Percentiles rank a stretch among this genome's conserved stretches.
Conservation (phyloP, 331 rosid species). For the Telfairia occidentalis region DNA sequence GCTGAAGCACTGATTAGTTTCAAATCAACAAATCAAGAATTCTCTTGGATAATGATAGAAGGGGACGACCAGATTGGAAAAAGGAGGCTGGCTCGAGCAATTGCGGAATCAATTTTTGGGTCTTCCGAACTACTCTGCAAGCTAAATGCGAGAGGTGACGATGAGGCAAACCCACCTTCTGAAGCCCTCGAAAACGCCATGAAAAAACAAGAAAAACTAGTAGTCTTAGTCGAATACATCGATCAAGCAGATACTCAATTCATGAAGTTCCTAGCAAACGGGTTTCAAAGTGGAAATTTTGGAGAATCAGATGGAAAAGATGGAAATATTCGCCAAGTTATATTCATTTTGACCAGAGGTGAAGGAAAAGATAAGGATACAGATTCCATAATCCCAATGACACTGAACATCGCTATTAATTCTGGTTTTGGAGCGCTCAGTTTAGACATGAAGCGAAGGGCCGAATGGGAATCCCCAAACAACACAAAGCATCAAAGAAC, state of each 20-base stretch:
- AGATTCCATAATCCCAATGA: constrained; percentile 32
- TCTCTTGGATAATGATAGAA: constrained; percentile 51
- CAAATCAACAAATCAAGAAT: constrained; percentile 24
- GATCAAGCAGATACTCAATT: constrained; percentile 55
- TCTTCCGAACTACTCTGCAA: constrained; percentile 41
- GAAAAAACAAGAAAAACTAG: constrained; percentile 42
- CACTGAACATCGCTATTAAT: constrained; percentile 30
- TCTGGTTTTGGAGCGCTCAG: constrained; percentile 27
- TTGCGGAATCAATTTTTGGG: constrained; percentile 65
- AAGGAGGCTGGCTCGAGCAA: constrained; percentile 51
- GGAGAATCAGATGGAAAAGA: constrained; percentile 27
- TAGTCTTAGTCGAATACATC: constrained; percentile 52
- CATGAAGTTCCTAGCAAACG: constrained; percentile 47
- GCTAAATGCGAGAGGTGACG: constrained; percentile 37
- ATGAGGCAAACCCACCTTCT: constrained; percentile 16
- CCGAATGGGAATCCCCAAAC: constrained; percentile 47
- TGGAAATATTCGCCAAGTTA: constrained; percentile 26
- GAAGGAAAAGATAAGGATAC: constrained; percentile 22
- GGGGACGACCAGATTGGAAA: constrained; percentile 72
- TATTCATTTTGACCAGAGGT: constrained; percentile 48
- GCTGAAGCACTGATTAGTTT: constrained; percentile 44
- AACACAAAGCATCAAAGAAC: constrained; percentile 39
- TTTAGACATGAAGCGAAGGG: constrained; percentile 45
- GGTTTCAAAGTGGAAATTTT: constrained; percentile 45
- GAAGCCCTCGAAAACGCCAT: constrained; percentile 38